Percentiles rank a stretch among this genome's conserved stretches.
These are phyloP conservation scores for Thraustochytrium sp. DNA, from an alignment of 352 stramenopile species.

Conservation along the genomic window DNA sequence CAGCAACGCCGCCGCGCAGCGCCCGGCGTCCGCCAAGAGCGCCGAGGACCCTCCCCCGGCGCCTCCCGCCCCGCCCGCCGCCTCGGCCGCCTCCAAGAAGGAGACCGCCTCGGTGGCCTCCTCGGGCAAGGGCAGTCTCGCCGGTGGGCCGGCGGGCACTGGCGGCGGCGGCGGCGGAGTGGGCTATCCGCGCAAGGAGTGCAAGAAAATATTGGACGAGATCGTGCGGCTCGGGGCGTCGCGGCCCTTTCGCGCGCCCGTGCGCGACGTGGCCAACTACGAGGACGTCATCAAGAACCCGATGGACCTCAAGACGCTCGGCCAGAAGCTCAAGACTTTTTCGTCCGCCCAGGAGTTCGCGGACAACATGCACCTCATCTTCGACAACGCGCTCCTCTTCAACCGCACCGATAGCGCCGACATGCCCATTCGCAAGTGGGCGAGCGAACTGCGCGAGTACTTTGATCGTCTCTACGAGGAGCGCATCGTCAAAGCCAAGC, in stretches of 20 bases:
- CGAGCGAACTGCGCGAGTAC: background rate
- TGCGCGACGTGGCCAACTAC: background rate
- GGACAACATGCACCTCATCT: constrained; percentile 68
- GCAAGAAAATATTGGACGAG: constrained; percentile 10
- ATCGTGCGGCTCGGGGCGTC: background rate
- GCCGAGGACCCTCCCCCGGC: no score
- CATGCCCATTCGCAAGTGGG: constrained; percentile 12
- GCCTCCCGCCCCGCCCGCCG: no score
- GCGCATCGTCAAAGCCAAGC: background rate
- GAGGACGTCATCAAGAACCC: constrained; percentile 51
- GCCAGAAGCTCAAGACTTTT: constrained; percentile 61
- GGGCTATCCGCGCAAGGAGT: constrained; percentile 2
- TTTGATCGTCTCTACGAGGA: constrained; percentile 23
- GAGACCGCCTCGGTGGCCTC: background rate
- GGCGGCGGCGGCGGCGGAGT: no score
- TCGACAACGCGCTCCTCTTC: constrained; percentile 74
- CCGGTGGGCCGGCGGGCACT: background rate
- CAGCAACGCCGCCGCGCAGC: background rate
- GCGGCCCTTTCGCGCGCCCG: background rate
- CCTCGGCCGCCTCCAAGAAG: background rate
- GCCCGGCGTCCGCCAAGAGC: background rate
- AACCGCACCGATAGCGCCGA: constrained; percentile 53
- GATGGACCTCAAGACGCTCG: constrained; percentile 77
- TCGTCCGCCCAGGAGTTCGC: constrained; percentile 65
- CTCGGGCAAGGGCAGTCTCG: background rate